Percentiles rank a stretch among this genome's conserved stretches.
Conservation (phyloP, 2,329 filamentous ascomycete genomes). For the Alternaria dauci region DNA sequence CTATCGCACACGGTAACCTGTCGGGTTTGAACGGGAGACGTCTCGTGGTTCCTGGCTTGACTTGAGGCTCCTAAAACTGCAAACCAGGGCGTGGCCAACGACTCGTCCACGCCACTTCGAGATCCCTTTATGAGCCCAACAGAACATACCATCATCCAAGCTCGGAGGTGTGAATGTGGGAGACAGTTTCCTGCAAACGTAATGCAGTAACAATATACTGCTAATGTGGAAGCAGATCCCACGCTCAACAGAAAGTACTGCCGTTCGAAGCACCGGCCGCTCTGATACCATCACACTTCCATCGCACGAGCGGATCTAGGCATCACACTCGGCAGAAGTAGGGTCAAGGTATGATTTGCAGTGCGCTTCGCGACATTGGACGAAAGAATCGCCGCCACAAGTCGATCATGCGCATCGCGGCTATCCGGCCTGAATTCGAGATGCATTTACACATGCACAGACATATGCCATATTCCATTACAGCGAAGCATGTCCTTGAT, state of each 20-base stretch:
- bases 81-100: background rate
- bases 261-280: constrained; percentile 4
- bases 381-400: constrained; percentile 19
- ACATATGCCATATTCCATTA: constrained; percentile 15
- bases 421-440: background rate
- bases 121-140: background rate
- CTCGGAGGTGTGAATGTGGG: accelerated
- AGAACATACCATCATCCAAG: background rate
- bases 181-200: background rate
- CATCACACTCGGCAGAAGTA: background rate
- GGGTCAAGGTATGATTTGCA: constrained; percentile 23
- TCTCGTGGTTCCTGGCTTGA: background rate
- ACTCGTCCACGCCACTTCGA: background rate
- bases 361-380: constrained; percentile 24
- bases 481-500: constrained; percentile 9
- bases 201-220: background rate
- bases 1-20: background rate
- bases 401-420: background rate
- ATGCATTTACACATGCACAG: constrained; percentile 23
- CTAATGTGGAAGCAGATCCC: constrained; percentile 15
- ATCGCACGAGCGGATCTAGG: constrained; percentile 22
- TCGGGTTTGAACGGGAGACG: background rate
- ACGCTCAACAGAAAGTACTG: constrained; percentile 19
- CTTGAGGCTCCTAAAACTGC: background rate
- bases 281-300: background rate